Conservation (phyloP, 2,329 filamentous ascomycete genomes). For the Neofusicoccum sp. region DNA sequence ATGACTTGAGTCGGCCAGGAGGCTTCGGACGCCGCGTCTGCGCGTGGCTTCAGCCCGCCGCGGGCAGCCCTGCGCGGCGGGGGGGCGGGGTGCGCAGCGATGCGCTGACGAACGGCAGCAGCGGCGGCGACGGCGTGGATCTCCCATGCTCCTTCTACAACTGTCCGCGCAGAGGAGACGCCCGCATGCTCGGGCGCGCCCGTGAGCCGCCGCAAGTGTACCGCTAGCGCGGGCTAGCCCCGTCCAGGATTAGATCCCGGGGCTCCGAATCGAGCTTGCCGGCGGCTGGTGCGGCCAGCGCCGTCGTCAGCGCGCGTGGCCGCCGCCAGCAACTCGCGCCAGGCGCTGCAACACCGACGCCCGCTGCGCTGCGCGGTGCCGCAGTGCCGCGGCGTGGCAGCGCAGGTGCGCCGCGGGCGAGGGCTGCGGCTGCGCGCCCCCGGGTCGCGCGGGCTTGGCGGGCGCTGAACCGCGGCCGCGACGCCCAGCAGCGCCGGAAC, state of each 20-base stretch:
- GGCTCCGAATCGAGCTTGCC: too few species aligned
- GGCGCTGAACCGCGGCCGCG: background rate
- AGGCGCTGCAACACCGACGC: too few species aligned
- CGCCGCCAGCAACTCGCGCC: too few species aligned
- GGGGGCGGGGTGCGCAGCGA: background rate
- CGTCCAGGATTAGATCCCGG: too few species aligned
- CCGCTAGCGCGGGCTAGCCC: too few species aligned
- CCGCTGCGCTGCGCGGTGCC: too few species aligned
- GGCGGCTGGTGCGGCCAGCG: too few species aligned
- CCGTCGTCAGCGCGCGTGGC: too few species aligned
- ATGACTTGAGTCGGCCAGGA: conserved; percentile 1
- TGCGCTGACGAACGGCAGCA: conserved; percentile 1
- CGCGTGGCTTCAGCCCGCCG: too few species aligned
- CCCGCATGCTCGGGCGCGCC: too few species aligned
- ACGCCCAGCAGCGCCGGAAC: background rate
- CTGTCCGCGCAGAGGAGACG: background rate
- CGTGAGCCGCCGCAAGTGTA: too few species aligned
- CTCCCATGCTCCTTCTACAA: too few species aligned
- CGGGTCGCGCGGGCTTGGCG: conserved; percentile 5
- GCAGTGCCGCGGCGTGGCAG: background rate
- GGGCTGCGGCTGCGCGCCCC: background rate
- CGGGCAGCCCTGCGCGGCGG: background rate
- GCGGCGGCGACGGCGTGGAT: background rate
- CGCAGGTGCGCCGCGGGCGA: background rate
- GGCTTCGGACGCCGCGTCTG: conserved; percentile 2